These are phyloP conservation scores for Backusella australiensis DNA, from an alignment of 192 early-diverging fungal genomes.

Conservation along the genomic window DNA sequence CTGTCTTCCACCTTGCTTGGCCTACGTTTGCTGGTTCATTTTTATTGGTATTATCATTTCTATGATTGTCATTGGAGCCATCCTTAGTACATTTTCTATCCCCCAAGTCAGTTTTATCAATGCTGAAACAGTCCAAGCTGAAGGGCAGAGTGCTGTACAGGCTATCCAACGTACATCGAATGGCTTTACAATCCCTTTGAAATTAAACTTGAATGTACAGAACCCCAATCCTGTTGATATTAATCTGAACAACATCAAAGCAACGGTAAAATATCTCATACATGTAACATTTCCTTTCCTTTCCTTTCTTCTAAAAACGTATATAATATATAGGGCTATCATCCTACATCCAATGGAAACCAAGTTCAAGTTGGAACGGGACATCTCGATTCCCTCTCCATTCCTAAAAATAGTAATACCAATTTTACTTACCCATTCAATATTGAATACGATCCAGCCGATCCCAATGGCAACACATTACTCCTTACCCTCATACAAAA, in stretches of 20 bases:
- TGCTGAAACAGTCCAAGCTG: background rate
- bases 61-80: constrained; percentile 34
- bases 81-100: constrained; percentile 36
- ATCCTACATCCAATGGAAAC: constrained; percentile 29
- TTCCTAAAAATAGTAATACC: constrained; percentile 31
- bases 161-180: constrained; percentile 25
- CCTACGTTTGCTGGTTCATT: constrained; percentile 24
- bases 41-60: constrained; percentile 38
- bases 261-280: constrained; percentile 38
- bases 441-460: constrained; percentile 37
- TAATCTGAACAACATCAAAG: constrained; percentile 37
- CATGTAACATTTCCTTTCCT: background rate
- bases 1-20: constrained; percentile 29
- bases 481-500: constrained; percentile 36
- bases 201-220: constrained; percentile 30
- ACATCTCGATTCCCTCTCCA: constrained; percentile 27
- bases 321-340: constrained; percentile 40
- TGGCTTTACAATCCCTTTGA: constrained; percentile 31
- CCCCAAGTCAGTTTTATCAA: constrained; percentile 38
- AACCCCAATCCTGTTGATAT: constrained; percentile 45
- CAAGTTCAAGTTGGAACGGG: constrained; percentile 44
- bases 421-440: constrained; percentile 45
- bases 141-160: background rate
- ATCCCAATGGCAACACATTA: constrained; percentile 35
- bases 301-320: background rate